phyloP scores from a whole-genome alignment of 805 yeast species.

The Candida glaebosa region DNA sequence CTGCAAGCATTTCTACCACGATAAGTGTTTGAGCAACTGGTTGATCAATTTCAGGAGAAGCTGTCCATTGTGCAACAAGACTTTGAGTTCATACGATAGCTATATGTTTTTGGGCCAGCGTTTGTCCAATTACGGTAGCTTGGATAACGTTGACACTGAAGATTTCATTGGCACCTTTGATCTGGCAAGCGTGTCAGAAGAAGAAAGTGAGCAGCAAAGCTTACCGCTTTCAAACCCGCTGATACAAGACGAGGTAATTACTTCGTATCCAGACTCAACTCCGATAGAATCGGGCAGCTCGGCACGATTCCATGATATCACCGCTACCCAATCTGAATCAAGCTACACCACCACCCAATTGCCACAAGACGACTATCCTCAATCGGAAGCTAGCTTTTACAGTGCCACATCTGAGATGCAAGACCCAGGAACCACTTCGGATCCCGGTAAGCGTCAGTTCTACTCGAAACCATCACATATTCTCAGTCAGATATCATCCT shows the following conservation, averaged over 20 bases:
- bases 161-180: neutral
- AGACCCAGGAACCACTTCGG: neutral
- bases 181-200: slow-evolving; percentile 2
- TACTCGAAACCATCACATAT: slow-evolving; percentile 3
- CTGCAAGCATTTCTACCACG: slow-evolving; percentile 61
- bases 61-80: slow-evolving; percentile 57
- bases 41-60: slow-evolving; percentile 48
- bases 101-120: slow-evolving; percentile 1
- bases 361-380: neutral
- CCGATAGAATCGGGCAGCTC: neutral
- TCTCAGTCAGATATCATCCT: neutral
- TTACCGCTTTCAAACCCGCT: no score
- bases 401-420: neutral
- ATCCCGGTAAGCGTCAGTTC: neutral
- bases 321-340: slow-evolving; percentile 4
- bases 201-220: neutral
- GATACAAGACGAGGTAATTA: no score
- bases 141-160: slow-evolving; percentile 16
- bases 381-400: slow-evolving; percentile 1
- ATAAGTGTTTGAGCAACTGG: slow-evolving; percentile 58
- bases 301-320: slow-evolving; percentile 2
- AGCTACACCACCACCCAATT: slow-evolving; percentile 4
- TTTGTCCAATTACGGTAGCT: slow-evolving; percentile 20
- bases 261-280: neutral
- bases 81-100: slow-evolving; percentile 12